phyloP scores from a whole-genome alignment of 2,329 filamentous ascomycete genomes.

The Ambrosiella beaveri region DNA sequence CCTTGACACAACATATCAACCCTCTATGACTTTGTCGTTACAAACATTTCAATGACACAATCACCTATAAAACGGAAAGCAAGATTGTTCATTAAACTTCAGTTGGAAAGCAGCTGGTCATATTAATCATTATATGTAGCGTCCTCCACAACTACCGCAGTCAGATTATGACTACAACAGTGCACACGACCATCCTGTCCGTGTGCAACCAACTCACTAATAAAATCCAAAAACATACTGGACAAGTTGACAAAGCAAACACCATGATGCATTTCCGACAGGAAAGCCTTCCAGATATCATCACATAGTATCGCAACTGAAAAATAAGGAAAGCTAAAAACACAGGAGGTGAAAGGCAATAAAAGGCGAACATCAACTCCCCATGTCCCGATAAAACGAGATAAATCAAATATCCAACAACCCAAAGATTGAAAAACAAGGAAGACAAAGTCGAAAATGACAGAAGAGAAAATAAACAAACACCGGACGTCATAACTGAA shows the following conservation, averaged over 20 bases:
- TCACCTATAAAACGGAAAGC: background rate
- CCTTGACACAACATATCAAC: too few species aligned
- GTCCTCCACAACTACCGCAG: background rate
- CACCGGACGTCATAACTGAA: constrained; percentile 4
- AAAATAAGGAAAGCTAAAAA: background rate
- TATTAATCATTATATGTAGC: background rate
- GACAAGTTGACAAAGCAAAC: background rate
- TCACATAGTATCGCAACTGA: background rate
- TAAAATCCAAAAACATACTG: background rate
- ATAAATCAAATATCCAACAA: too few species aligned
- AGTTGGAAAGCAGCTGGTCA: background rate
- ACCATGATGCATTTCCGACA: background rate
- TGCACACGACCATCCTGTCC: background rate
- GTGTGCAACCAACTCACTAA: background rate
- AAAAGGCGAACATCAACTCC: background rate
- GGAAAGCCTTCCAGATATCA: background rate
- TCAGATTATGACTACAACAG: background rate
- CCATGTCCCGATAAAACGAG: background rate
- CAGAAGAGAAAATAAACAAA: constrained; percentile 7
- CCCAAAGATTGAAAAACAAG: background rate
- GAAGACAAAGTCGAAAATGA: constrained; percentile 5
- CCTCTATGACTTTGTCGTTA: too few species aligned
- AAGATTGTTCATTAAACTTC: background rate
- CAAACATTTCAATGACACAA: background rate
- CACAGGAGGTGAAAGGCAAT: background rate